These are phyloP conservation scores for Chalaropsis ovoidea DNA, from an alignment of 2,329 filamentous ascomycete genomes.

Conservation along the genomic window DNA sequence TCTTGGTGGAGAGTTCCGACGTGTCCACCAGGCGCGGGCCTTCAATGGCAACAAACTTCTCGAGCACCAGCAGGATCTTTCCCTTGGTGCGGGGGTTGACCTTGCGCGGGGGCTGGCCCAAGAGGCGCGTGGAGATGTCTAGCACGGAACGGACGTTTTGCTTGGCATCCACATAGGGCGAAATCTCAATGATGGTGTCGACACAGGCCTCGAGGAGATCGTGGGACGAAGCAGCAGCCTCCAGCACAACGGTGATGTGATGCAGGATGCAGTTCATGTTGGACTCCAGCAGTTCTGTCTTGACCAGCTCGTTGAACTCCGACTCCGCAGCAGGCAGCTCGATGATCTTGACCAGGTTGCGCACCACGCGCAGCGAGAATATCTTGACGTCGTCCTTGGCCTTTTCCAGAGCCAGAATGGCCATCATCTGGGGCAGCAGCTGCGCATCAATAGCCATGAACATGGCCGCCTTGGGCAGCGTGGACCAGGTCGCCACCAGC, in stretches of 20 bases:
- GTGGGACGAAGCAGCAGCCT: conserved; percentile 51
- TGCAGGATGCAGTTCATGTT: conserved; percentile 52
- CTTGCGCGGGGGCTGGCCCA: conserved; percentile 72
- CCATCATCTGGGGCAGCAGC: conserved; percentile 60
- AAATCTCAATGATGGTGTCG: conserved; percentile 64
- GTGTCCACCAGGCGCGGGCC: conserved; percentile 33
- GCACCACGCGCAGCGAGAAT: conserved; percentile 67
- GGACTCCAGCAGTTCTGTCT: conserved; percentile 45
- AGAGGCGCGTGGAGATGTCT: conserved; percentile 66
- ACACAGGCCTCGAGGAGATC: conserved; percentile 71
- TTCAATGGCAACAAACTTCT: conserved; percentile 65
- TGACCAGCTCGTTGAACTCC: conserved; percentile 48
- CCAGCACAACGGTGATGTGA: conserved; percentile 58
- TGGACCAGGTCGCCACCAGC: conserved; percentile 72
- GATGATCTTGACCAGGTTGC: conserved; percentile 54
- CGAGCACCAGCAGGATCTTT: conserved; percentile 65
- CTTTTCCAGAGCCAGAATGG: conserved; percentile 60
- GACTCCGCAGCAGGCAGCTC: conserved; percentile 45
- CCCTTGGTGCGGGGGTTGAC: conserved; percentile 78
- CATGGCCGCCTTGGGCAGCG: conserved; percentile 52
- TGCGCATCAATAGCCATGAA: conserved; percentile 55
- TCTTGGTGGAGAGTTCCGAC: conserved; percentile 27
- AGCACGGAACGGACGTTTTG: conserved; percentile 67
- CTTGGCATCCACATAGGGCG: conserved; percentile 56
- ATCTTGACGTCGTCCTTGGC: conserved; percentile 79